Base-by-base conservation (phyloP, 2,329 filamentous ascomycete genomes). In the Fusarium abutilonis region DNA sequence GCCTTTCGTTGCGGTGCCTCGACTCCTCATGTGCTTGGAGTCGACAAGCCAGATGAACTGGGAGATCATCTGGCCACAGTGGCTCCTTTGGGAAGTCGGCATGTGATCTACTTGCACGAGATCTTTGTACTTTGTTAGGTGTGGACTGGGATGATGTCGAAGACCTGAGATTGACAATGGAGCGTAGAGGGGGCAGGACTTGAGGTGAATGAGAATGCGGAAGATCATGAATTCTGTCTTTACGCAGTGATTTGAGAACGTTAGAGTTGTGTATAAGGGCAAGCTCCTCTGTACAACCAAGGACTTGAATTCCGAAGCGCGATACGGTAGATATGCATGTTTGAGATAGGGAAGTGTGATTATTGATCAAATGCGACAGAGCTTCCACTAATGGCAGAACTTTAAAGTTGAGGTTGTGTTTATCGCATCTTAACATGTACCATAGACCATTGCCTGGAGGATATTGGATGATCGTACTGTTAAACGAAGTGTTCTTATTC, bases 381-480 rank as follows among this genome's bases (percentile, higher is more conserved):
- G 41, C 41, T n/a, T 42, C 40, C 14, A 43, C 28, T 10, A 43
- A 26, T 31, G 40, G 40, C 14, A 42, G 40, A 29, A 29, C 23
- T 15, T 14, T 29, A 10, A 42, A 42, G 15, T 42, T 42, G 23
- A 42, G 40, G 10, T 42, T n/a, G 26, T 43, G 41, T 7, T 31
- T 28, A 10, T 43, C 28, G n/a, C 41, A 43, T 21, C 41, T 31
- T n/a, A 43, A 15, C 29, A 43, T 43, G 15, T 43, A 43, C 41
- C 41, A 43, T 17, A 19, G 28, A 19, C 28, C 28, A 43, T 26
- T 43, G 41, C n/a, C 41, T 5, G 41, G 41, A 17, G 41, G 41
- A 26, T 43, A 43, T 26, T 32, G 28, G 9, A 32, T 32, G 11
- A 43, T 43, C 7, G 41, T 43, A 9, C 41, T 43, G 28, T 19